These are phyloP conservation scores for Populus euphratica DNA, from an alignment of 345 rosid genomes.

Conservation along the genomic window DNA sequence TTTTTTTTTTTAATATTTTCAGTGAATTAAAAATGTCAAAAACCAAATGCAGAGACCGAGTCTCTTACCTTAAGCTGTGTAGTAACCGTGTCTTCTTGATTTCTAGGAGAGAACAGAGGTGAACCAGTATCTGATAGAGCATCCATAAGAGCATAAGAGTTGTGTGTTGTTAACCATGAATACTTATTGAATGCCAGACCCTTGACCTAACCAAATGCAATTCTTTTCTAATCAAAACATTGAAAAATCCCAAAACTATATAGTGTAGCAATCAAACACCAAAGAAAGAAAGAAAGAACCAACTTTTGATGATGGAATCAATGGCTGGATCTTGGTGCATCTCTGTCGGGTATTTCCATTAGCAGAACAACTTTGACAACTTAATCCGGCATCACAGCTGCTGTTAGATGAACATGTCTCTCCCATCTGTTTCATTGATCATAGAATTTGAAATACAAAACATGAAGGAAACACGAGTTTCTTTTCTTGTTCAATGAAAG, in stretches of 20 bases:
- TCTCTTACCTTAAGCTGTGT: slow-evolving; percentile 64
- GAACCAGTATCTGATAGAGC: slow-evolving; percentile 50
- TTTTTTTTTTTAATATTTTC: too few species aligned
- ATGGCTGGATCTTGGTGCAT: slow-evolving; percentile 66
- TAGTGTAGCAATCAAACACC: background rate
- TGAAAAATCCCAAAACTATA: background rate
- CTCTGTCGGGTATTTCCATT: slow-evolving; percentile 74
- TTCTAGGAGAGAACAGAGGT: slow-evolving; percentile 42
- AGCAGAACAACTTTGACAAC: slow-evolving; percentile 64
- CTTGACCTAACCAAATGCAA: slow-evolving; percentile 53
- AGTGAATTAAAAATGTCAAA: background rate
- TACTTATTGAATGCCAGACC: slow-evolving; percentile 82
- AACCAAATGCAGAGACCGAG: slow-evolving; percentile 3
- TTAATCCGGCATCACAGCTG: slow-evolving; percentile 70
- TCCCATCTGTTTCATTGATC: slow-evolving; percentile 50
- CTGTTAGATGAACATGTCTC: slow-evolving; percentile 65
- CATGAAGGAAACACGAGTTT: background rate
- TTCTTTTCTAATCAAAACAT: background rate
- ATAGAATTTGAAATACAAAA: background rate
- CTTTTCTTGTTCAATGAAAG: background rate
- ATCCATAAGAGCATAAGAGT: slow-evolving; percentile 57
- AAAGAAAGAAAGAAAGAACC: background rate
- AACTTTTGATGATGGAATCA: slow-evolving; percentile 78
- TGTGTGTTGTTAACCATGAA: slow-evolving; percentile 92
- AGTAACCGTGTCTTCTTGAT: slow-evolving; percentile 85